These are phyloP conservation scores for Sparassis latifolia DNA, from an alignment of 1,284 basidiomycete species.

Conservation along the genomic window DNA sequence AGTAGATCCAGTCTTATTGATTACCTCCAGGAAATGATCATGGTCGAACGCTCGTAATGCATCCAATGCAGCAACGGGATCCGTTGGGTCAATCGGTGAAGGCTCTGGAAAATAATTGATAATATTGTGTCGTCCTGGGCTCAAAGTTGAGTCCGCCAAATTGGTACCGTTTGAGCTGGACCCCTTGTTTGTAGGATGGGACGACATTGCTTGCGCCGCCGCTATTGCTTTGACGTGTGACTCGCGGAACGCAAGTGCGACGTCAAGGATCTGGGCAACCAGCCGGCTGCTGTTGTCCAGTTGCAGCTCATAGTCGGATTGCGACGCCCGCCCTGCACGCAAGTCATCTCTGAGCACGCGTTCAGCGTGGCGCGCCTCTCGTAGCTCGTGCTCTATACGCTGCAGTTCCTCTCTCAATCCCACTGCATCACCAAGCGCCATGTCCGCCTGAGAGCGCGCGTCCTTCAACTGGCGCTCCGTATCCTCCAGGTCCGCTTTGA, in stretches of 20 bases:
- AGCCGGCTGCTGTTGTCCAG: slow-evolving; percentile 55
- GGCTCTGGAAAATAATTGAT: slow-evolving; percentile 57
- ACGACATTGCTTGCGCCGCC: slow-evolving; percentile 52
- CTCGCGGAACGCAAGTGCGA: slow-evolving; percentile 66
- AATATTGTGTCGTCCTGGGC: slow-evolving; percentile 41
- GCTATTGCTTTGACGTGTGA: slow-evolving; percentile 65
- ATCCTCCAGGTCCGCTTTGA: slow-evolving; percentile 57
- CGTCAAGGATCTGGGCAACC: slow-evolving; percentile 68
- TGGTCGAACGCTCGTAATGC: slow-evolving; percentile 72
- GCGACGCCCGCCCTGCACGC: slow-evolving; percentile 50
- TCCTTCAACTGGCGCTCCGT: slow-evolving; percentile 57
- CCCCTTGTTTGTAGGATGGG: slow-evolving; percentile 40
- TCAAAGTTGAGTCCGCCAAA: slow-evolving; percentile 40
- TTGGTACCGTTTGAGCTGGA: slow-evolving; percentile 7
- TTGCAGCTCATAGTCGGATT: slow-evolving; percentile 59
- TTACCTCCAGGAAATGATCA: slow-evolving; percentile 76
- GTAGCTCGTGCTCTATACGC: slow-evolving; percentile 59
- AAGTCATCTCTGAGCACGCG: slow-evolving; percentile 58
- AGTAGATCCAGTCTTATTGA: slow-evolving; percentile 75
- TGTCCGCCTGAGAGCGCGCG: slow-evolving; percentile 46
- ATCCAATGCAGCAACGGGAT: slow-evolving; percentile 62
- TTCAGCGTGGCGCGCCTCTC: slow-evolving; percentile 56
- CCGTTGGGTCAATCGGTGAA: slow-evolving; percentile 65
- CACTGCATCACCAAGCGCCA: slow-evolving; percentile 56
- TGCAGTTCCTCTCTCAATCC: slow-evolving; percentile 69